Evolutionary conservation across 176 grass and related monocot species (phyloP).

Genomic region (Musa beccarii): DNA sequence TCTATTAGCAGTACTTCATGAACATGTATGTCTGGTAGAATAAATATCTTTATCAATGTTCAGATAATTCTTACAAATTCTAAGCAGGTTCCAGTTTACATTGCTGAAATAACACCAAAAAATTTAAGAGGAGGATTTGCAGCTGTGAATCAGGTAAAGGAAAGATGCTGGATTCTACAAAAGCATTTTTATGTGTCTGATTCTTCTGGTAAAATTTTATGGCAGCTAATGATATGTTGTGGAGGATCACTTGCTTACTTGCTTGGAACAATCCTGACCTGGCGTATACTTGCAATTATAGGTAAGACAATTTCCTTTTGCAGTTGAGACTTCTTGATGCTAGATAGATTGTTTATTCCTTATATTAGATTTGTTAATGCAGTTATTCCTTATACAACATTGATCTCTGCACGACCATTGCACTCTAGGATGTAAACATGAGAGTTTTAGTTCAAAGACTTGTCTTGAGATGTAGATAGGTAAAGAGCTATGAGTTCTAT

Average conservation of each 20-base stretch:
- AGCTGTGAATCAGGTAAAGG: constrained; percentile 62
- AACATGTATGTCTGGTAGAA: background rate
- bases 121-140: constrained; percentile 74
- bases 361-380: too few relatives aligned
- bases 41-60: constrained; percentile 11
- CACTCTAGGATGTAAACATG: too few relatives aligned
- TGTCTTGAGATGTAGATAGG: too few relatives aligned
- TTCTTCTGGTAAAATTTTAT: constrained; percentile 3
- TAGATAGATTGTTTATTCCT: too few relatives aligned
- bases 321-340: background rate
- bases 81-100: constrained; percentile 70
- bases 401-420: too few relatives aligned
- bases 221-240: constrained; percentile 82
- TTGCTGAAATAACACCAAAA: constrained; percentile 89
- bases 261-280: constrained; percentile 50
- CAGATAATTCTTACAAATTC: background rate
- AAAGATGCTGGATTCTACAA: constrained; percentile 1
- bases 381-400: too few relatives aligned
- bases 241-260: constrained; percentile 56
- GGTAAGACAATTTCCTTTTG: constrained; percentile 24
- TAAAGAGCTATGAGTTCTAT: too few relatives aligned
- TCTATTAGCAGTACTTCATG: background rate
- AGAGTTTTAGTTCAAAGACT: too few relatives aligned
- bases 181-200: background rate
- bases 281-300: constrained; percentile 65